Base-by-base conservation (phyloP, 2,329 filamentous ascomycete species). In the Zalaria obscura region DNA sequence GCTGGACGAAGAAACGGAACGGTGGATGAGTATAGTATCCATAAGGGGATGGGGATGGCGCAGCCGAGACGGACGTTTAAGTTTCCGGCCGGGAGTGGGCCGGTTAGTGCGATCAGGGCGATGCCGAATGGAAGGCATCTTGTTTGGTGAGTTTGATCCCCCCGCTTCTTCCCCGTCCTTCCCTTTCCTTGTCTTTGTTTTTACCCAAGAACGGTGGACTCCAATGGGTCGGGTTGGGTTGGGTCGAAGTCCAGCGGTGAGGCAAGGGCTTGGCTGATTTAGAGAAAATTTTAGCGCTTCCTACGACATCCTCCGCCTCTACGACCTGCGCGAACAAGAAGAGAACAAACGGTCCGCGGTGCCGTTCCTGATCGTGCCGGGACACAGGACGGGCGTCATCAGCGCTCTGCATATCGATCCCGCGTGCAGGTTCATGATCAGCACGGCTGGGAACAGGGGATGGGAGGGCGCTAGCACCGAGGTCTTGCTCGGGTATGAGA, bases 101-200 rank as follows among this genome's bases (percentile, higher is more conserved):
- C 88, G 0, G 87, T 98, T 27, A 94, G 83, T 54, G 85, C 87
- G 5, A 74, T 98, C 10, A 73, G 82, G 44, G 76, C 86, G 11
- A 96, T 98, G 91, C 78, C 82, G 1, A 98, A 98, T 56, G 86
- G 86, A 2, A 75, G 84, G 38, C 89, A 96, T 67, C 68, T 98
- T 6, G 76, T 98, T 9, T 96, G 91, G 76, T 81, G 63, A 56
- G 67, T 40, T 40, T 37, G 32, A 47, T 37, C 34, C 32, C 32
- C 29, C 28, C 49, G 8, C 25, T 36, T n/a, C 9, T 39, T 41
- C 27, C 40, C 10, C 18, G 2, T 35, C 32, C 29, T 18, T 18
- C 18, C 18, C 18, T 18, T 18, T 18, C 18, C 18, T 33, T 46
- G 39, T 51, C 53, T 36, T 50, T 39, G 25, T 25, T 2, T 5